Conservation (phyloP, 2,329 filamentous ascomycete genomes). For the Ascocoryne sarcoides region DNA sequence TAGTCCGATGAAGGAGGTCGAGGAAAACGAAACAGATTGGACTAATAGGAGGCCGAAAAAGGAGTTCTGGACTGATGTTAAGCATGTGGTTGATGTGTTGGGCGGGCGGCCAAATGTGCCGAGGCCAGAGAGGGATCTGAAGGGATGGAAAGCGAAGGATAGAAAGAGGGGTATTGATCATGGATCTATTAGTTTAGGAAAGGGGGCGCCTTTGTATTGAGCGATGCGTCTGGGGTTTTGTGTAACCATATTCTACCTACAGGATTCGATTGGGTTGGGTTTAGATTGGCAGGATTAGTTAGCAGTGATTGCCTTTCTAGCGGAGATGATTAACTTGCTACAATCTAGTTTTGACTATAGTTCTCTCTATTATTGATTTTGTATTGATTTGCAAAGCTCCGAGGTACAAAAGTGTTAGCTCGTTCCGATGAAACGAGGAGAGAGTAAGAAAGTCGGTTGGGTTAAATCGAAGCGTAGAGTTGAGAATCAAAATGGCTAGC, state of each 20-base stretch:
- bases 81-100: constrained; percentile 75
- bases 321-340: background rate
- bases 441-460: too few relatives aligned
- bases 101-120: constrained; percentile 54
- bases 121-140: constrained; percentile 40
- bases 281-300: background rate
- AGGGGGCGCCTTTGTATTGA: background rate
- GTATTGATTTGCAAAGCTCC: too few relatives aligned
- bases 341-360: background rate
- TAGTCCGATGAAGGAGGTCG: constrained; percentile 68
- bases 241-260: too few relatives aligned
- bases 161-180: constrained; percentile 41
- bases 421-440: too few relatives aligned
- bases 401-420: too few relatives aligned
- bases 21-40: constrained; percentile 88
- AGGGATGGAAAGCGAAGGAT: constrained; percentile 50
- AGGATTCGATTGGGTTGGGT: too few relatives aligned
- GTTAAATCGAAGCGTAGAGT: too few relatives aligned
- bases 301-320: background rate
- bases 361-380: background rate
- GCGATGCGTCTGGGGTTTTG: background rate
- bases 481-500: too few relatives aligned
- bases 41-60: constrained; percentile 72
- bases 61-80: constrained; percentile 78
- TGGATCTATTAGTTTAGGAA: background rate